Base-by-base conservation (phyloP, 1,139 yeast genomes). In the Protomyces inundatus region DNA sequence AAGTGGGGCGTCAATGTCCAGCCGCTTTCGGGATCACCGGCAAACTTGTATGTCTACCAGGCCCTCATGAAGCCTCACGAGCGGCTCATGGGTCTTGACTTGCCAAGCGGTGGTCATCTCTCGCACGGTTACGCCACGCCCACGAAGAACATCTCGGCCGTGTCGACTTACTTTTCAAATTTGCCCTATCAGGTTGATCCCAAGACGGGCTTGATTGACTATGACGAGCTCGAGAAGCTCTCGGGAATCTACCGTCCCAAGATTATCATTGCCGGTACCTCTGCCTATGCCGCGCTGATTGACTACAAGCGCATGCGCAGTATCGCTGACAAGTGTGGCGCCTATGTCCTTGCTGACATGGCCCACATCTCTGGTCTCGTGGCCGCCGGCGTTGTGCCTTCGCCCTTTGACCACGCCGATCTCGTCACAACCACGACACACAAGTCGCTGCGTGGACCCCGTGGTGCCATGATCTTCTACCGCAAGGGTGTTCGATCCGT, bases 1-100 rank as follows among this genome's bases (percentile, higher is more conserved):
- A 84, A 86, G 76, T 93, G 98, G 98, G 98, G 98, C 68, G 98
- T 93, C 73, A 93, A 93, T 73, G 98, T 93, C 64, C 98, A 93
- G 80, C 66, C 97, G 42, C 81, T 93, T 71, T 88, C 96, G 65
- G 98, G 98, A 69, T 90, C 98, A 39, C 98, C 98, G 69, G 98
- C 98, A 67, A 93, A 93, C 79, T 84, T 93, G 76, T 95, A 93
- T 77, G 97, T 90, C 57, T 93, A 93, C 80, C 95, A 90, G 76
- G 97, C 66, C 9, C 51, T 64, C 30, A 64, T 64, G 66, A 60
- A 57, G 51, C 66, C 66, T 12, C 66, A 64, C 54, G 64, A 61
- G 39, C 66, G 66, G 32, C 61, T 64, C 23, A 64, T 64, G 66
- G 66, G 66, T 10, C 62, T 64, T 30, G 66, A 64, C 46, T 34